Percentiles rank a stretch among this genome's conserved stretches.
phyloP scores from a whole-genome alignment of 2,329 filamentous ascomycete species.

The Ophiocordyceps robertsii region DNA sequence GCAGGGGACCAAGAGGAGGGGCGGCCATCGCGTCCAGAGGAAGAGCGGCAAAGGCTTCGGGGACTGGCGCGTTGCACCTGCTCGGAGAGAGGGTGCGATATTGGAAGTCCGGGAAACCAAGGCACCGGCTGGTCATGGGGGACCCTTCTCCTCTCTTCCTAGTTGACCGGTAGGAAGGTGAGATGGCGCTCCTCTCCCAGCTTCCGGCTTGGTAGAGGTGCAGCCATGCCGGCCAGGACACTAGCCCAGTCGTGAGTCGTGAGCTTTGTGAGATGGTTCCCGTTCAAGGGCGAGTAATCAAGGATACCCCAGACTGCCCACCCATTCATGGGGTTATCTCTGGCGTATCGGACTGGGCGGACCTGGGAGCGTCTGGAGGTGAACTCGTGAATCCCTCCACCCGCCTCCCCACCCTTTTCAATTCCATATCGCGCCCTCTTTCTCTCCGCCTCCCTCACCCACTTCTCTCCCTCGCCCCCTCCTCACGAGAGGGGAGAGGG shows the following conservation, averaged over 20 bases:
- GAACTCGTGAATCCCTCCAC: too few species aligned
- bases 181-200: background rate
- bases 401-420: background rate
- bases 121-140: background rate
- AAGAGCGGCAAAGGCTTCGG: background rate
- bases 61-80: background rate
- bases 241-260: background rate
- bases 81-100: background rate
- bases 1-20: too few species aligned
- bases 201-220: background rate
- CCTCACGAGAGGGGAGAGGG: too few species aligned
- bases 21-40: background rate
- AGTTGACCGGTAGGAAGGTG: background rate
- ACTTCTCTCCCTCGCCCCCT: too few species aligned
- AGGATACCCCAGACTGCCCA: background rate
- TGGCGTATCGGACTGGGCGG: background rate
- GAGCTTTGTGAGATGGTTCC: background rate
- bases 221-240: background rate
- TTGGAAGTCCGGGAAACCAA: background rate
- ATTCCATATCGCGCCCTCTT: background rate
- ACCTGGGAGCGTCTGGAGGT: background rate
- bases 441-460: background rate
- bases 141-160: background rate
- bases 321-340: background rate
- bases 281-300: background rate